Conservation (phyloP, 768 basidiomycete species). For the Tricholoma hemisulphureum region DNA sequence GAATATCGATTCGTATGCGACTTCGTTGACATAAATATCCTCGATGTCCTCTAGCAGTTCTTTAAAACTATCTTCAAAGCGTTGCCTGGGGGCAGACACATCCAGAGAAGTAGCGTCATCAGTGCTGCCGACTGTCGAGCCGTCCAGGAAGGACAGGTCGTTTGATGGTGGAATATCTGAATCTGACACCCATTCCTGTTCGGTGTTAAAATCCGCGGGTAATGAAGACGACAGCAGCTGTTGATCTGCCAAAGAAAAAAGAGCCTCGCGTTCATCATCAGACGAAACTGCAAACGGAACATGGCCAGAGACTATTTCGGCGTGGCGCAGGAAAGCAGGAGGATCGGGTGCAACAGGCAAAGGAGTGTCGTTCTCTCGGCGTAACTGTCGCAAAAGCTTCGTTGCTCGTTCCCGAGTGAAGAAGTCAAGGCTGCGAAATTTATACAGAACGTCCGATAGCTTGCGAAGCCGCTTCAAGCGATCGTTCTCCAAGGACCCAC, state of each 20-base stretch:
- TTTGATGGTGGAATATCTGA: not conserved
- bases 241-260: not conserved
- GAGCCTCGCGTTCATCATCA: not conserved
- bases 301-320: not conserved
- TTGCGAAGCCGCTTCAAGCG: slow-evolving; percentile 54
- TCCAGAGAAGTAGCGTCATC: not conserved
- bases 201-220: not conserved
- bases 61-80: not conserved
- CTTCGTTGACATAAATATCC: not conserved
- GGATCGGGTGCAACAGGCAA: not conserved
- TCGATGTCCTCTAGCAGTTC: not conserved
- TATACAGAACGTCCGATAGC: slow-evolving; percentile 38
- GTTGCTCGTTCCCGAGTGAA: slow-evolving; percentile 26
- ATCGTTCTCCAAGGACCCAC: slow-evolving; percentile 57
- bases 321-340: not conserved
- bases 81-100: not conserved
- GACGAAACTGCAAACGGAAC: not conserved
- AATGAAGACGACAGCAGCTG: not conserved
- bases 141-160: not conserved
- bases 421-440: slow-evolving; percentile 34
- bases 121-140: not conserved
- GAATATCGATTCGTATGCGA: not conserved
- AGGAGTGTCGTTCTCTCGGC: not conserved
- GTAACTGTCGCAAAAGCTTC: slow-evolving; percentile 9
- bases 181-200: not conserved